Percentiles rank a stretch among this genome's conserved stretches.
Conservation (phyloP, 495 filamentous ascomycete species). For the Xylaria acuta region DNA sequence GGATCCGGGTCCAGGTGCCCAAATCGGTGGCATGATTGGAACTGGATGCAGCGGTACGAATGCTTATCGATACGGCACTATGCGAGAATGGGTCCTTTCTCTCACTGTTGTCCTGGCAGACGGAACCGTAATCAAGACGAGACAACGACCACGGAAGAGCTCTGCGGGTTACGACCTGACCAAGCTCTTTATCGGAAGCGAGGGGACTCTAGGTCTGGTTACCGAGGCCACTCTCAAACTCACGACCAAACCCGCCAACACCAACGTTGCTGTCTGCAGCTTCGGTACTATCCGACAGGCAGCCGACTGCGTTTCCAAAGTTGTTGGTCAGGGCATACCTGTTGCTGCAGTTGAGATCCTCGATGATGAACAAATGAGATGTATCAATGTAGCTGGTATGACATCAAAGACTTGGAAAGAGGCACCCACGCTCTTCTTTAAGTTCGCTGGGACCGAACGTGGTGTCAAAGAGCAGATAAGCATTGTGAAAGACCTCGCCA, state of each 20-base stretch:
- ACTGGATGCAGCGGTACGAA: conserved; percentile 95
- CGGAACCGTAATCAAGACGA: conserved; percentile 88
- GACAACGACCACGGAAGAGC: conserved; percentile 76
- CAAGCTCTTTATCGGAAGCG: conserved; percentile 85
- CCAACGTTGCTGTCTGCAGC: conserved; percentile 82
- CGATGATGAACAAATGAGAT: conserved; percentile 93
- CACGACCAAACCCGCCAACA: conserved; percentile 75
- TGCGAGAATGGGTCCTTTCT: conserved; percentile 94
- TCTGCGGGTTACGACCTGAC: conserved; percentile 89
- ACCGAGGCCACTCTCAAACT: conserved; percentile 88
- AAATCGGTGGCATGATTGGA: conserved; percentile 96
- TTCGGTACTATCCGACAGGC: conserved; percentile 81
- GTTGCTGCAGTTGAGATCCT: conserved; percentile 91
- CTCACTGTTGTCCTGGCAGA: conserved; percentile 93
- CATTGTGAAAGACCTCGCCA: conserved; percentile 72
- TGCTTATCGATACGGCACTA: conserved; percentile 91
- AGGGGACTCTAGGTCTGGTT: conserved; percentile 88
- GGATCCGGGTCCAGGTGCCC: conserved; percentile 80
- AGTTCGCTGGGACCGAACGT: conserved; percentile 78
- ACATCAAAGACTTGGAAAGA: conserved; percentile 77
- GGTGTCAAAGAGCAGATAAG: conserved; percentile 84
- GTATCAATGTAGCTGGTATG: conserved; percentile 80
- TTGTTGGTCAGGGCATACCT: conserved; percentile 80
- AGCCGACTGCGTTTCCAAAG: conserved; percentile 77
- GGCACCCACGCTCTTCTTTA: conserved; percentile 91